These are phyloP conservation scores for Camellia oleifera DNA, from an alignment of 179 eudicot species.

Conservation along the genomic window DNA sequence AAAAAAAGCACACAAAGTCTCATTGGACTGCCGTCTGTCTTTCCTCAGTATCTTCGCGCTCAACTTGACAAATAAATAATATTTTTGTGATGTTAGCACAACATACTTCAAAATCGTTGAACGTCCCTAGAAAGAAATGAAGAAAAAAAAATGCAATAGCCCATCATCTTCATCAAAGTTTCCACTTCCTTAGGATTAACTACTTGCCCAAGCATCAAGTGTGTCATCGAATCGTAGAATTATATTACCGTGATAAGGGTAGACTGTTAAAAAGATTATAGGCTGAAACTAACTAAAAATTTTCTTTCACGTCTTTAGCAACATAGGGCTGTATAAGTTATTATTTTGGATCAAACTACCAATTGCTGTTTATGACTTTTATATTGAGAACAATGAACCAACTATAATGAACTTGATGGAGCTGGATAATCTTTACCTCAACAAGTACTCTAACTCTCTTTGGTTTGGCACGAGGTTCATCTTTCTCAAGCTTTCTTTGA, in stretches of 20 bases:
- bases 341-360: not conserved
- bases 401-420: not conserved
- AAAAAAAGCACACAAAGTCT: not conserved
- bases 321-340: not conserved
- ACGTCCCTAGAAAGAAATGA: not conserved
- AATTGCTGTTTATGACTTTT: not conserved
- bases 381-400: no score
- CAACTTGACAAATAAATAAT: slow-evolving; percentile 28
- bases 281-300: not conserved
- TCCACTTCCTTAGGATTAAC: not conserved
- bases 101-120: not conserved
- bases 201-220: not conserved
- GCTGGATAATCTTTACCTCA: slow-evolving; percentile 38
- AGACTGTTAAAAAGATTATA: not conserved
- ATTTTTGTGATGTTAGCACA: no score
- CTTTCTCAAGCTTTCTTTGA: slow-evolving; percentile 34
- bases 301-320: not conserved
- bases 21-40: slow-evolving; percentile 27
- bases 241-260: not conserved
- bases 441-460: slow-evolving; percentile 60
- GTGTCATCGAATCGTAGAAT: no score
- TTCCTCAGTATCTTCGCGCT: slow-evolving; percentile 35
- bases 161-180: not conserved
- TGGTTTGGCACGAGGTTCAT: slow-evolving; percentile 36
- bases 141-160: not conserved